Evolutionary conservation across 495 filamentous ascomycete species (phyloP), one percentile per base, ranked within the genome.

Genomic region (Cudoniella acicularis): DNA sequence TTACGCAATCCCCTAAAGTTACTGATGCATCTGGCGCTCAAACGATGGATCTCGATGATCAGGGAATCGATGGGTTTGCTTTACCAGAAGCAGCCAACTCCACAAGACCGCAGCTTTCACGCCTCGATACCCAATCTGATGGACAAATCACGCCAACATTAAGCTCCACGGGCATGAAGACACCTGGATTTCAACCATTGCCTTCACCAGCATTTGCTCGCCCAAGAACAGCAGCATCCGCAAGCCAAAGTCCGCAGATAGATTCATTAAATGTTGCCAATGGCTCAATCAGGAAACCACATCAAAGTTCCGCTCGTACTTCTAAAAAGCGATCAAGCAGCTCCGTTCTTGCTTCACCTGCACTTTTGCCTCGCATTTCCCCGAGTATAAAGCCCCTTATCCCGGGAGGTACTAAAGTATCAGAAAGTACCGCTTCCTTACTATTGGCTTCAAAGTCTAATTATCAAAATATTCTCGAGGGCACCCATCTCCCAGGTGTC

Each of bases 401-500:
- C 48, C 91, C 90, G 8, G 88, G 90, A 49, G 82, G 75, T 2
- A 63, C 73, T 18, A 69, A 69, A 22, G 54, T 73, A 23, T 72
- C 77, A 16, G 82, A 83, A 48, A 79, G 95, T 62, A 83, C 88
- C 0, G 90, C 92, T 16, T 92, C 93, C 16, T 83, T 93, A 22
- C 81, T 97, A 47, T 78, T 98, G 21, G 90, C 93, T 10, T 89
- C 88, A 27, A 97, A 97, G 68, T 96, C 92, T 18, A 98, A 98
- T 69, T 98, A 98, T 67, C 94, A 98, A 69, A 94, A 96, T 67
- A 94, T 98, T 54, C 73, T 98, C 24, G 93, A 98, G 68, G 94
- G 94, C 45, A 98, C 87, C 42, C 84, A 88, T 45, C 84, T 96
- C 3, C 91, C 90, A 0, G 94, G 94, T 10, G 87, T 98, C 22